Conservation (phyloP, 768 basidiomycete species). For the Kwoniella europaea region DNA sequence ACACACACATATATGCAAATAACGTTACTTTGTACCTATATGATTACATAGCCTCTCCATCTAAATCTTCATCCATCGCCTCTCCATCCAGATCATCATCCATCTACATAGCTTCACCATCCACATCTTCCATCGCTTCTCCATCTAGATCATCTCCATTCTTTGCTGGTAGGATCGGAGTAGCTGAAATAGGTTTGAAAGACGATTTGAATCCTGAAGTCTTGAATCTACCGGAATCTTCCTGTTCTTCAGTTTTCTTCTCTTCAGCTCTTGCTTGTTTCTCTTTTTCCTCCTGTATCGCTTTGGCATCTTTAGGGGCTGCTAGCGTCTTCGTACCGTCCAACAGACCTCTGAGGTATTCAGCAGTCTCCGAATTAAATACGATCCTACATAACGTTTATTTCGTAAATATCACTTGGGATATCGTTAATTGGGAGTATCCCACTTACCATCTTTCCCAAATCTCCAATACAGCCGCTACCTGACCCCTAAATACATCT, state of each 20-base stretch:
- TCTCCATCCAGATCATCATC: conserved; percentile 65
- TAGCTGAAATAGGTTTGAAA: conserved; percentile 42
- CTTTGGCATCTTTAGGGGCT: conserved; percentile 5
- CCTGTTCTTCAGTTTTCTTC: conserved; percentile 5
- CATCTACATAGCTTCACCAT: conserved; percentile 63
- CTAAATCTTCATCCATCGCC: conserved; percentile 35
- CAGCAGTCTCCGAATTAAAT: conserved; percentile 83
- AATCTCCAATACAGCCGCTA: conserved; percentile 83
- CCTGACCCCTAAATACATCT: conserved; percentile 92
- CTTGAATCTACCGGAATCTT: conserved; percentile 48
- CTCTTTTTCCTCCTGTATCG: not conserved
- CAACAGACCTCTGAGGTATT: conserved; percentile 72
- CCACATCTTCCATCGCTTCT: conserved; percentile 59
- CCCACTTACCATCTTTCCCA: conserved; percentile 82
- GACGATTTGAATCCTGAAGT: conserved; percentile 56
- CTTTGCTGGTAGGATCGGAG: conserved; percentile 30
- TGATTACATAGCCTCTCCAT: conserved; percentile 16
- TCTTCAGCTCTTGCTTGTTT: not conserved
- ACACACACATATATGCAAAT: no score
- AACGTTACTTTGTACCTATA: no score
- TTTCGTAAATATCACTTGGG: not conserved
- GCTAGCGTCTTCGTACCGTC: conserved; percentile 60
- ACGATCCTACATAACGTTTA: conserved; percentile 67
- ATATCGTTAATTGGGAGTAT: not conserved
- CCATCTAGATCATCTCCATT: conserved; percentile 61